Percentiles rank a stretch among this genome's conserved stretches.
Evolutionary conservation across 2,329 filamentous ascomycete species (phyloP).

Genomic region (Monosporascus sp.): DNA sequence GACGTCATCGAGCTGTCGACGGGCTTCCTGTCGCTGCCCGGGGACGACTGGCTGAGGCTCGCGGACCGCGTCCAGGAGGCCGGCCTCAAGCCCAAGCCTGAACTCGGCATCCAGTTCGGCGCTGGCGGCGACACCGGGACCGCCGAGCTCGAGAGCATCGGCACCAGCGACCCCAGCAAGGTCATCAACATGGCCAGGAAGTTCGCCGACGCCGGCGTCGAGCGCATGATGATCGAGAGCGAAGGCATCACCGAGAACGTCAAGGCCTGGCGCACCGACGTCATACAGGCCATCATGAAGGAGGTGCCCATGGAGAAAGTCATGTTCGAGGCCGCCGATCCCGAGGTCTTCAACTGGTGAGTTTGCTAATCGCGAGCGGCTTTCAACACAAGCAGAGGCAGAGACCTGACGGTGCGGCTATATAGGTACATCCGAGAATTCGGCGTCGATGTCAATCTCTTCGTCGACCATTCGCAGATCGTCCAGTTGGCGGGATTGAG

Average conservation of each 20-base stretch:
- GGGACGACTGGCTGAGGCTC: slow-evolving; percentile 47
- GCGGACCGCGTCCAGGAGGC: slow-evolving; percentile 40
- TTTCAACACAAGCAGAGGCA: not conserved
- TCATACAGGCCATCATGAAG: slow-evolving; percentile 46
- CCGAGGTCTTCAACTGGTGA: slow-evolving; percentile 52
- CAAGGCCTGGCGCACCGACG: slow-evolving; percentile 47
- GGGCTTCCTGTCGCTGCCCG: slow-evolving; percentile 49
- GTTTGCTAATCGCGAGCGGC: not conserved
- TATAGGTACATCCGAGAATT: slow-evolving; percentile 41
- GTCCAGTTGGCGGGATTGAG: slow-evolving; percentile 48
- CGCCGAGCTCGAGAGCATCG: slow-evolving; percentile 39
- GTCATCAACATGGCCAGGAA: slow-evolving; percentile 42
- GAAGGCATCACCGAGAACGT: slow-evolving; percentile 56
- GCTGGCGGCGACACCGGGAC: slow-evolving; percentile 48
- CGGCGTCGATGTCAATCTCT: slow-evolving; percentile 51
- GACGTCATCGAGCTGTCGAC: slow-evolving; percentile 50
- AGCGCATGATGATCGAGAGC: slow-evolving; percentile 54
- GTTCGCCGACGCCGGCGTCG: slow-evolving; percentile 47
- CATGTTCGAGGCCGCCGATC: slow-evolving; percentile 55
- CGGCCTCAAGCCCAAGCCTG: slow-evolving; percentile 47
- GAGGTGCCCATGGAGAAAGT: slow-evolving; percentile 46
- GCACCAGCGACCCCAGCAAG: slow-evolving; percentile 43
- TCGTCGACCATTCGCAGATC: slow-evolving; percentile 54
- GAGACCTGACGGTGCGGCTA: not conserved
- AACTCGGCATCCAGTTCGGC: slow-evolving; percentile 52